Conservation (phyloP, 2,329 filamentous ascomycete genomes). For the Epichloe elymi region DNA sequence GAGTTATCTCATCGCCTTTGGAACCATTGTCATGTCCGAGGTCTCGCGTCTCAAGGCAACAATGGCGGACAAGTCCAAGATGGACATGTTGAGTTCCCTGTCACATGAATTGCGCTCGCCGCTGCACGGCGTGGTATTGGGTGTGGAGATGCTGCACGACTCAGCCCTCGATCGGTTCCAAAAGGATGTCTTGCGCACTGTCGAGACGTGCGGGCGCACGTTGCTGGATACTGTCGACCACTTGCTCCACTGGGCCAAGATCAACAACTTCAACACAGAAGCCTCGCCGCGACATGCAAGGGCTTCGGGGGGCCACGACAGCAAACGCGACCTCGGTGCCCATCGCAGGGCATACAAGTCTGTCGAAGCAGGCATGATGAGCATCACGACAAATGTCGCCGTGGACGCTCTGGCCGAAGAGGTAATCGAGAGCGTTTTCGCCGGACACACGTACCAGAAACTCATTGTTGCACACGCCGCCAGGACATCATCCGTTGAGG, state of each 20-base stretch:
- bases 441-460: constrained; percentile 28
- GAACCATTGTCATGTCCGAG: constrained; percentile 43
- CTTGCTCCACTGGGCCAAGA: constrained; percentile 40
- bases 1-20: constrained; percentile 37
- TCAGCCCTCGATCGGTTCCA: constrained; percentile 33
- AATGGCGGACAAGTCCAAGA: constrained; percentile 34
- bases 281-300: background rate
- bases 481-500: background rate
- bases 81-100: constrained; percentile 45
- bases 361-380: constrained; percentile 8
- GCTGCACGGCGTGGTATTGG: constrained; percentile 45
- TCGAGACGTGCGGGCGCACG: constrained; percentile 37
- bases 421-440: constrained; percentile 32
- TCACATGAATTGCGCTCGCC: constrained; percentile 50
- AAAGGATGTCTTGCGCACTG: constrained; percentile 31
- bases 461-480: constrained; percentile 9
- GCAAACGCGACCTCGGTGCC: background rate
- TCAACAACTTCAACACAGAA: constrained; percentile 25
- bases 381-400: constrained; percentile 13
- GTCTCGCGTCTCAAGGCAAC: constrained; percentile 30
- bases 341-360: background rate
- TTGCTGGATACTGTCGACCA: constrained; percentile 43
- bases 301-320: background rate
- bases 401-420: constrained; percentile 31
- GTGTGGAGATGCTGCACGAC: constrained; percentile 39